These are phyloP conservation scores for Ricinus communis DNA, from an alignment of 345 rosid species.

Conservation along the genomic window DNA sequence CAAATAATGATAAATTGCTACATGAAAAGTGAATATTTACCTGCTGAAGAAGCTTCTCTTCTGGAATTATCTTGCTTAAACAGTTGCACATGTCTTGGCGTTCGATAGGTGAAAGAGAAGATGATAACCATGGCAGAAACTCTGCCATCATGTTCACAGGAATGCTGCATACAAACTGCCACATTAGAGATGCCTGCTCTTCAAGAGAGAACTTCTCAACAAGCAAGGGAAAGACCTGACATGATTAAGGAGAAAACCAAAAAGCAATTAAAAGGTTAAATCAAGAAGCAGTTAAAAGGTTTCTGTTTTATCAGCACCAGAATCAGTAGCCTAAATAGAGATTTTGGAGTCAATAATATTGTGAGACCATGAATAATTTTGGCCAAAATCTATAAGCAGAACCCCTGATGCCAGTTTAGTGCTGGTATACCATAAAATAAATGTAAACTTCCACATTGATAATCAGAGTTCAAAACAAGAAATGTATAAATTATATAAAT, in stretches of 20 bases:
- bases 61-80: conserved; percentile 58
- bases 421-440: background rate
- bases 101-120: conserved; percentile 54
- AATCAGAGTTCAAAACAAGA: background rate
- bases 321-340: background rate
- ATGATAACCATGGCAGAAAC: conserved; percentile 64
- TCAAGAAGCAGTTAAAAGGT: no score
- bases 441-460: background rate
- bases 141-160: conserved; percentile 64
- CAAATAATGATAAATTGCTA: background rate
- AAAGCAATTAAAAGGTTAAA: no score
- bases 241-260: conserved; percentile 17
- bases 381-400: background rate
- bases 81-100: conserved; percentile 45
- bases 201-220: conserved; percentile 56
- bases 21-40: conserved; percentile 31
- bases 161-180: conserved; percentile 74
- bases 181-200: conserved; percentile 63
- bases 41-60: conserved; percentile 64
- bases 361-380: background rate
- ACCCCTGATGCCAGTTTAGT: background rate
- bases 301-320: conserved; percentile 1
- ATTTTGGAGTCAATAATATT: background rate
- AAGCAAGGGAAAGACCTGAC: conserved; percentile 67
- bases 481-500: background rate